A percentile compares a stretch with the other conserved stretches of the same genome.
These are phyloP conservation scores for Xylaria cubensis DNA, from an alignment of 495 filamentous ascomycete species.

Conservation along the genomic window DNA sequence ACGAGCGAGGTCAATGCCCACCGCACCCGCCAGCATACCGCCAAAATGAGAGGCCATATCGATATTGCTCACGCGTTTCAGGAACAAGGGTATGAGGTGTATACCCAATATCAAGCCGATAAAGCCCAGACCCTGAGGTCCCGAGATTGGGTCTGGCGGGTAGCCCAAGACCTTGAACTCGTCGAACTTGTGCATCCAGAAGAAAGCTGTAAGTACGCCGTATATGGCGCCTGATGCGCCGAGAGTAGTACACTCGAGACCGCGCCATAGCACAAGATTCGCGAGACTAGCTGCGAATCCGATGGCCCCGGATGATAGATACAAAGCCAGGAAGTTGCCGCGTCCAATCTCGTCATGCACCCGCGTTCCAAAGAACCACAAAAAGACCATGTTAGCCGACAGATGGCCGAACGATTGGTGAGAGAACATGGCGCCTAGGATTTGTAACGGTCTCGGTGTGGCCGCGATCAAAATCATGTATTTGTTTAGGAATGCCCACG, in stretches of 20 bases:
- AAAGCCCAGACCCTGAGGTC: conserved; percentile 57
- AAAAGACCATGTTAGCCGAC: conserved; percentile 68
- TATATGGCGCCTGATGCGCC: conserved; percentile 79
- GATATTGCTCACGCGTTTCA: conserved; percentile 42
- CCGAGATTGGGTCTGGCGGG: conserved; percentile 57
- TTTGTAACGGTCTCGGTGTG: conserved; percentile 66
- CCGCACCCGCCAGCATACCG: conserved; percentile 63
- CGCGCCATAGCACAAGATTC: conserved; percentile 58
- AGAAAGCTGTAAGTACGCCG: conserved; percentile 71
- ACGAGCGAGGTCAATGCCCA: conserved; percentile 42
- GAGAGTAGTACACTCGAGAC: conserved; percentile 51
- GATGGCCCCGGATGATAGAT: conserved; percentile 69
- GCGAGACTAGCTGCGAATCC: conserved; percentile 70
- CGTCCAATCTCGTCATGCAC: conserved; percentile 88
- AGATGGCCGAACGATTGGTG: conserved; percentile 76
- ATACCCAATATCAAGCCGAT: conserved; percentile 53
- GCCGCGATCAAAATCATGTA: conserved; percentile 78
- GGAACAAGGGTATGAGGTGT: conserved; percentile 55
- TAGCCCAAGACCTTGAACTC: conserved; percentile 59
- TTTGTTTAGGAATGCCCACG: conserved; percentile 77
- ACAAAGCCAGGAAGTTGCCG: conserved; percentile 81
- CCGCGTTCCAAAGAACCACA: conserved; percentile 57
- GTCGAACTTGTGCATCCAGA: conserved; percentile 66
- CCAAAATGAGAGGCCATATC: conserved; percentile 79
- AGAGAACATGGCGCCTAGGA: conserved; percentile 78